phyloP scores from a whole-genome alignment of 208 protist species.

The Acanthamoeba comandoni region DNA sequence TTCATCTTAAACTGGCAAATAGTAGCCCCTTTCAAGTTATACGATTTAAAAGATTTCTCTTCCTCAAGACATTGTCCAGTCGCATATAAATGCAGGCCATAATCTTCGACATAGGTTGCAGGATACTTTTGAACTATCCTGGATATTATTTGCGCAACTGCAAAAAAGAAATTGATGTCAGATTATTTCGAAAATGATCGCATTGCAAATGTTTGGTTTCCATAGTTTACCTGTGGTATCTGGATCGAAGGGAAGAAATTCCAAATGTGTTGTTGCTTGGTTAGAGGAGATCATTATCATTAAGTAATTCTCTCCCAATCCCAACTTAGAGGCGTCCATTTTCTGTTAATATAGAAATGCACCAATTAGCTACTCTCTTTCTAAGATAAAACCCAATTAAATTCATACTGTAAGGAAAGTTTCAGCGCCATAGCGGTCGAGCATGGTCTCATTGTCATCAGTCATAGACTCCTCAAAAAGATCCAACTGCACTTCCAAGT shows the following conservation, averaged over 20 bases:
- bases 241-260: constrained; percentile 30
- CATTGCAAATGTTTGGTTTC: background rate
- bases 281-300: constrained; percentile 33
- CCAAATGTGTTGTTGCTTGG: background rate
- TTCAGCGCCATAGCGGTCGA: constrained; percentile 55
- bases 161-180: background rate
- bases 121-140: constrained; percentile 39
- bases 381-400: too few relatives aligned
- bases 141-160: constrained; percentile 31
- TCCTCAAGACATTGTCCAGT: constrained; percentile 47
- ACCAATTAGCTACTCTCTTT: too few relatives aligned
- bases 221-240: constrained; percentile 9
- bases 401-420: constrained; percentile 53
- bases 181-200: too few relatives aligned
- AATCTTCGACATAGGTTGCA: constrained; percentile 26
- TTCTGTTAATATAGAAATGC: too few relatives aligned
- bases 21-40: constrained; percentile 7
- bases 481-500: constrained; percentile 47
- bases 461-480: constrained; percentile 66
- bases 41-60: constrained; percentile 9
- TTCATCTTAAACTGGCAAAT: constrained; percentile 75
- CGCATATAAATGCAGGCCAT: constrained; percentile 26
- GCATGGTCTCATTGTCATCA: constrained; percentile 67
- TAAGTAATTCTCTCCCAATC: constrained; percentile 46
- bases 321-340: constrained; percentile 38